A percentile compares a stretch with the other conserved stretches of the same genome.
Conservation (phyloP, 176 grass and related monocot genomes). For the Cocos nucifera region DNA sequence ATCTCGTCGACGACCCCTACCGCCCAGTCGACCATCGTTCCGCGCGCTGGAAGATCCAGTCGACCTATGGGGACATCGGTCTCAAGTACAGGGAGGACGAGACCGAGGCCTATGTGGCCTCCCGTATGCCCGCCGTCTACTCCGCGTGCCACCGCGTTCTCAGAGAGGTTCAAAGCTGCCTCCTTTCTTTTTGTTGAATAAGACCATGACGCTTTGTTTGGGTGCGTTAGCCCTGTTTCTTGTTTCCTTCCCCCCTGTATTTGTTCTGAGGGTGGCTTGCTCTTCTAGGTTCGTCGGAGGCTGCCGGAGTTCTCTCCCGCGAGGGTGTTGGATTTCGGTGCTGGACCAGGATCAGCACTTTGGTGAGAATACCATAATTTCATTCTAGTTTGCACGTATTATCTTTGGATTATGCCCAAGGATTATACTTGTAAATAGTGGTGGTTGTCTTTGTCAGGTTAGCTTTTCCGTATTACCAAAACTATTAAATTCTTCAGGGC, state of each 20-base stretch:
- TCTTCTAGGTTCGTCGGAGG: constrained; percentile 54
- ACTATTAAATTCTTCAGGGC: constrained; percentile 39
- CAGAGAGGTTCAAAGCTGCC: constrained; percentile 47
- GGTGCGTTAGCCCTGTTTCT: background rate
- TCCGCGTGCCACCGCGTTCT: constrained; percentile 79
- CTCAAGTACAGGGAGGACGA: constrained; percentile 67
- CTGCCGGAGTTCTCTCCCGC: constrained; percentile 59
- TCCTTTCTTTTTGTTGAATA: background rate
- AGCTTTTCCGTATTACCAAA: background rate
- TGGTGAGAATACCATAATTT: constrained; percentile 37
- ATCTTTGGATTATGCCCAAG: too few species aligned
- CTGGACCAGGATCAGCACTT: constrained; percentile 85
- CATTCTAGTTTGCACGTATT: background rate
- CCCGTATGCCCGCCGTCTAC: constrained; percentile 84
- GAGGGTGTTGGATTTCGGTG: constrained; percentile 85
- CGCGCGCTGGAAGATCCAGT: constrained; percentile 70
- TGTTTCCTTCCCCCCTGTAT: background rate
- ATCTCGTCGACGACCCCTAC: constrained; percentile 51
- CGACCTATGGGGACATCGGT: constrained; percentile 68
- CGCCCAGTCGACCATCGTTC: constrained; percentile 36
- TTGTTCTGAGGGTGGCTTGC: background rate
- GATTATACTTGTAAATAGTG: too few species aligned
- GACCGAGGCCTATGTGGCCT: constrained; percentile 77
- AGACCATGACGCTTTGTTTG: background rate
- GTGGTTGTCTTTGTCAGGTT: too few species aligned